Base-by-base conservation (phyloP, 1,284 basidiomycete genomes). In the Papiliotrema fonsecae region DNA sequence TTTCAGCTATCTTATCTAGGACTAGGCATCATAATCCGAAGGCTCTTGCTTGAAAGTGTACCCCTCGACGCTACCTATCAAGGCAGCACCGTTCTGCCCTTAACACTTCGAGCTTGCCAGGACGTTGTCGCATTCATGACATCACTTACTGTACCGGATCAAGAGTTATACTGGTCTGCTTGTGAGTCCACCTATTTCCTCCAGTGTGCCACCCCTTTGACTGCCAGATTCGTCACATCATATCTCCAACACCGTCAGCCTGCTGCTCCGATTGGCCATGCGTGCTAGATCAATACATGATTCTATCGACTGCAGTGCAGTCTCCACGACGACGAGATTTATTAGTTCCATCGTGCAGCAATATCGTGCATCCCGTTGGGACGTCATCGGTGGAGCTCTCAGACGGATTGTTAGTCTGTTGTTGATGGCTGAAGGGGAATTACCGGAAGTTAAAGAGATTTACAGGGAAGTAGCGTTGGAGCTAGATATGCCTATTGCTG, bases 191-290 rank as follows among this genome's bases (percentile, higher is more conserved):
- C 3, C 1, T 16, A 6, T 14, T 34, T 6, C 42, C n/a, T 14
- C 18, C 31, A 31, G 25, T 1, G 9, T 13, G 1, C 2, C 24
- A 2, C 19, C 5, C 1, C 14, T 13, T 27, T 25, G 26, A 38
- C 21, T 30, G 13, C 5, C 51, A 69, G 66, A 65, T 41, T 56
- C 60, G 0, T 57, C 58, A 10, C 57, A 61, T 37, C 65, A 67
- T 45, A 57, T 69, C 37, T 62, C 62, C 22, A 60, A 61, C 31
- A 50, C 53, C 9, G 60, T 45, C 16, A 57, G 54, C 6, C 43
- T 67, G 6, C 56, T 65, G 7, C 38, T 67, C 3, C 54, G 60
- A 13, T 42, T 62, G 24, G 57, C 59, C 44, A 19, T 49, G 43
- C 25, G 55, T 40, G 10, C 47, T 49, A 35, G 54, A 41, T 32